Conservation (phyloP, 345 rosid species). For the Eucalyptus guilfoylei region DNA sequence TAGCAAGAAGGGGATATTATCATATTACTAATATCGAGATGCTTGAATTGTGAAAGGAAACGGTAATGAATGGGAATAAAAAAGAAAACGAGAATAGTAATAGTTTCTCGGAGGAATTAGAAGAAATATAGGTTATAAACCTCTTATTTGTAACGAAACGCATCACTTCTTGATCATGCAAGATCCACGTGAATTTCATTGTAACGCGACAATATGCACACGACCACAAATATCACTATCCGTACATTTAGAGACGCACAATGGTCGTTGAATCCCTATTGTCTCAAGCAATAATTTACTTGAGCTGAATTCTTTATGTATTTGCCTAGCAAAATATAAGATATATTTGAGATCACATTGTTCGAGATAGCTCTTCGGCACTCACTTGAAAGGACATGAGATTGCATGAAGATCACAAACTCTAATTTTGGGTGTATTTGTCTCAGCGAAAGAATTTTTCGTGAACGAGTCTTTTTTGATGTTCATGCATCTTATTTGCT, state of each 20-base stretch:
- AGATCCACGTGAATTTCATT: not conserved
- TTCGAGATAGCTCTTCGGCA: not conserved
- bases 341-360: not conserved
- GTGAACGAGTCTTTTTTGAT: not conserved
- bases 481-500: rapidly evolving
- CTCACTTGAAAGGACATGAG: not conserved
- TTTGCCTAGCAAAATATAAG: not conserved
- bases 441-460: no score
- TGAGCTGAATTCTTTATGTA: not conserved
- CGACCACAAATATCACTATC: no score
- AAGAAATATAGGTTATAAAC: not conserved
- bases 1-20: not conserved
- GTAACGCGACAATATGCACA: not conserved
- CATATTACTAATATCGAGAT: not conserved
- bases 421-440: not conserved
- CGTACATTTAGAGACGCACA: not conserved
- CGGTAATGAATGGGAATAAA: not conserved
- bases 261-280: not conserved
- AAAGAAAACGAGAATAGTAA: not conserved
- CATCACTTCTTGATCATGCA: rapidly evolving
- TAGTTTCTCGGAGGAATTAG: not conserved
- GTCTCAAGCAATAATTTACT: not conserved
- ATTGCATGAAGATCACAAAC: not conserved
- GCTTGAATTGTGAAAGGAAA: not conserved
- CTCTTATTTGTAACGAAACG: not conserved